Percentiles rank a stretch among this genome's conserved stretches.
phyloP scores from a whole-genome alignment of 2,329 filamentous ascomycete genomes.

The Fusarium zealandicum region DNA sequence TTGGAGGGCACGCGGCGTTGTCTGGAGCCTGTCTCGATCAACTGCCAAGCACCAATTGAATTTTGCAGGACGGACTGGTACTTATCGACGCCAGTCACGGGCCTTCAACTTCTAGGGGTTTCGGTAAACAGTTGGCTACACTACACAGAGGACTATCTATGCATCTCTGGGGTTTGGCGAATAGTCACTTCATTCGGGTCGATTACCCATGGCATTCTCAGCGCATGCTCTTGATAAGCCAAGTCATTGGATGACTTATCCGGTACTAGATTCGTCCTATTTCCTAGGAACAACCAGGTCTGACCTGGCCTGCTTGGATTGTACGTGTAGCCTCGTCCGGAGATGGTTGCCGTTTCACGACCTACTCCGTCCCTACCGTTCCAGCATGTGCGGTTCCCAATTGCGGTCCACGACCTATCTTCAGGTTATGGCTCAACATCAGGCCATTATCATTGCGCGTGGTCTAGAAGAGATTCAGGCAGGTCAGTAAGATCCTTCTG shows the following conservation, averaged over 20 bases:
- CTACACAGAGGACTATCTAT: no score
- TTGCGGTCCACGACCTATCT: background rate
- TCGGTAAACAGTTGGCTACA: no score
- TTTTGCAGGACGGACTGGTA: no score
- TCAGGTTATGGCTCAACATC: no score
- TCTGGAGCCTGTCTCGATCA: no score
- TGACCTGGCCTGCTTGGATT: background rate
- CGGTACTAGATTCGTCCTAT: background rate
- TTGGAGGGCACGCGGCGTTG: no score
- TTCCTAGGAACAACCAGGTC: slow-evolving; percentile 5
- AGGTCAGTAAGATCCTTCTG: no score
- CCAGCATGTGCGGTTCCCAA: slow-evolving; percentile 33
- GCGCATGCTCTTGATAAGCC: background rate
- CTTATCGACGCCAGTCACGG: background rate
- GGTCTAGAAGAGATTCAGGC: no score
- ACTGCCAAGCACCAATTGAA: background rate
- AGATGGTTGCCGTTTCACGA: slow-evolving; percentile 22
- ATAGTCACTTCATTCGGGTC: no score
- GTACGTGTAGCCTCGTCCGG: slow-evolving; percentile 9
- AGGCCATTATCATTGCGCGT: no score
- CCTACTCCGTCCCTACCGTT: slow-evolving; percentile 14
- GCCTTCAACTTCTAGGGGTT: no score
- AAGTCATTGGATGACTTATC: background rate
- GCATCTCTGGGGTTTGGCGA: no score
- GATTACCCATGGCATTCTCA: background rate